phyloP scores from a whole-genome alignment of 163 green algal genomes.

The Scenedesmus sp. region DNA sequence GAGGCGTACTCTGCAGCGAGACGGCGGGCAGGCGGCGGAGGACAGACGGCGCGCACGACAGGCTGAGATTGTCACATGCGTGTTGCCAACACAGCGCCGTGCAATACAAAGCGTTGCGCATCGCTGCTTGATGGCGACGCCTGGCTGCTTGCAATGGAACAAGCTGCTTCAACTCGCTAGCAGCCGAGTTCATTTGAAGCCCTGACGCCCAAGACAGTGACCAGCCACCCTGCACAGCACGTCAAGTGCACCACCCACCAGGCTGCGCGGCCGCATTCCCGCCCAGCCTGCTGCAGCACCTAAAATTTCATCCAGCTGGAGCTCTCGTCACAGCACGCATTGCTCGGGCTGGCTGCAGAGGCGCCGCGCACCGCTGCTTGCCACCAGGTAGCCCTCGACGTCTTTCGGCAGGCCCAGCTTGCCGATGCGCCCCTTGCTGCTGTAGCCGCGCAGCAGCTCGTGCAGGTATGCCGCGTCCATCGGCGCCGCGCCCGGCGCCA shows the following conservation, averaged over 20 bases:
- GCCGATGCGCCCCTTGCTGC: slow-evolving; percentile 36
- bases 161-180: too few species aligned
- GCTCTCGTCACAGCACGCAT: neutral
- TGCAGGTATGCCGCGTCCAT: slow-evolving; percentile 52
- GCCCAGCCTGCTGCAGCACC: too few species aligned
- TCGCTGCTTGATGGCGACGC: neutral
- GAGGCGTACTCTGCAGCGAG: slow-evolving; percentile 43
- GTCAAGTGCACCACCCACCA: too few species aligned
- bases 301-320: too few species aligned
- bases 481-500: slow-evolving; percentile 10
- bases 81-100: too few species aligned
- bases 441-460: slow-evolving; percentile 41
- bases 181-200: too few species aligned
- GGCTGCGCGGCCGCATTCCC: too few species aligned
- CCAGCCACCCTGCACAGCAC: neutral
- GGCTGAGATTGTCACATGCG: neutral
- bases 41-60: neutral
- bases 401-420: slow-evolving; percentile 47
- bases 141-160: too few species aligned
- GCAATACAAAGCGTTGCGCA: too few species aligned
- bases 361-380: slow-evolving; percentile 22
- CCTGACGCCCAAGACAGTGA: too few species aligned
- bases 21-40: neutral
- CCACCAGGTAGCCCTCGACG: slow-evolving; percentile 52
- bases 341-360: neutral